Percentiles rank a stretch among this genome's conserved stretches.
These are phyloP conservation scores for Candida incommunis DNA, from an alignment of 805 yeast genomes.

Conservation along the genomic window DNA sequence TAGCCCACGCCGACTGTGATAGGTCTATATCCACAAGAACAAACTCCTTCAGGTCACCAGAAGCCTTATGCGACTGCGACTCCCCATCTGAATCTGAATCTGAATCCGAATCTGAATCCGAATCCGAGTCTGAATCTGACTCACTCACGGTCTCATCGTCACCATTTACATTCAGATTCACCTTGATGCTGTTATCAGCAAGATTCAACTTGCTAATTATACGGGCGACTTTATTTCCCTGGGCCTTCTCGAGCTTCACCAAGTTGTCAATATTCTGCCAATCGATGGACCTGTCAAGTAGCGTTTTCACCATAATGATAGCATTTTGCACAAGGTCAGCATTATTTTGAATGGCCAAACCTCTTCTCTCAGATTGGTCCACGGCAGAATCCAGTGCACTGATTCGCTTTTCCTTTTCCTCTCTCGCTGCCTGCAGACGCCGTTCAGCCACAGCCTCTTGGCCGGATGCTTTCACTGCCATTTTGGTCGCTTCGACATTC, in stretches of 20 bases:
- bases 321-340: slow-evolving; percentile 64
- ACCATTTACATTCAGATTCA: slow-evolving; percentile 37
- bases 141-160: slow-evolving; percentile 20
- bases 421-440: slow-evolving; percentile 58
- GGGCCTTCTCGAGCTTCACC: slow-evolving; percentile 51
- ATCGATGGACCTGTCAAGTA: slow-evolving; percentile 77
- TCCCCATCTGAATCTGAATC: slow-evolving; percentile 17
- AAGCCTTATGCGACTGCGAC: slow-evolving; percentile 2
- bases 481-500: slow-evolving; percentile 67
- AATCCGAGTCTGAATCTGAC: slow-evolving; percentile 25
- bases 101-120: slow-evolving; percentile 19
- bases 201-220: slow-evolving; percentile 54
- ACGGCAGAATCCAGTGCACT: slow-evolving; percentile 52
- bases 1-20: slow-evolving; percentile 67
- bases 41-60: too few species aligned
- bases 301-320: slow-evolving; percentile 45
- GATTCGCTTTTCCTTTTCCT: slow-evolving; percentile 59
- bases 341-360: slow-evolving; percentile 54
- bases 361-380: slow-evolving; percentile 48
- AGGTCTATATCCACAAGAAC: slow-evolving; percentile 55
- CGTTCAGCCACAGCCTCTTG: slow-evolving; percentile 65
- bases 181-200: slow-evolving; percentile 47
- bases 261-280: slow-evolving; percentile 80
- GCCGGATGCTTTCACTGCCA: slow-evolving; percentile 57
- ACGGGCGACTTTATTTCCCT: slow-evolving; percentile 51